These are phyloP conservation scores for Fusarium burgessii DNA, from an alignment of 2,329 filamentous ascomycete species.

Conservation along the genomic window DNA sequence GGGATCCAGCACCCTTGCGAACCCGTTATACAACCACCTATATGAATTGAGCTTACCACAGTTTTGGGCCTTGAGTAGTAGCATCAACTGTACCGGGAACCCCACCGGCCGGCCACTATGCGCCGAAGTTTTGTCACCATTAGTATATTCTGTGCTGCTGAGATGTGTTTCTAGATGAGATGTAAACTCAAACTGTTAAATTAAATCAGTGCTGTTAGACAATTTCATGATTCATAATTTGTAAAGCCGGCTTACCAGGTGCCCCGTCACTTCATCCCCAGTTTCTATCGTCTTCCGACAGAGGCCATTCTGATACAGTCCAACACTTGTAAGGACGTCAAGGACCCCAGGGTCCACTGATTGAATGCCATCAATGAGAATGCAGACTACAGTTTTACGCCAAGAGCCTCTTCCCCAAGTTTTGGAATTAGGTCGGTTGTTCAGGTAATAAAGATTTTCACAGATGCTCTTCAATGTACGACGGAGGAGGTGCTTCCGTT, in stretches of 20 bases:
- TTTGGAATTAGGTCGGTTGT: conserved; percentile 95
- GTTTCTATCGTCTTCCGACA: conserved; percentile 76
- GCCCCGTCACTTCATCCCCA: not conserved
- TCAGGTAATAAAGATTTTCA: conserved; percentile 97
- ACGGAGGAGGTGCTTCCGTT: conserved; percentile 95
- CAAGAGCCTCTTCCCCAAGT: conserved; percentile 99
- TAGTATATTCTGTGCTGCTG: not conserved
- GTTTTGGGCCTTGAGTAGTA: not conserved
- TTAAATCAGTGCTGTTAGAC: accelerated
- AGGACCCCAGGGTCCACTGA: conserved; percentile 95
- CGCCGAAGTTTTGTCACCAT: not conserved
- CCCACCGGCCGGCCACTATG: not conserved
- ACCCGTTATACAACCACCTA: not conserved
- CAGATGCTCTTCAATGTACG: conserved; percentile 95
- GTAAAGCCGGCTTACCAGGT: not conserved
- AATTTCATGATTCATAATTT: not conserved
- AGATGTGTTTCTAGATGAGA: not conserved
- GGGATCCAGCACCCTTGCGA: not conserved
- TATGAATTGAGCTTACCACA: conserved; percentile 14
- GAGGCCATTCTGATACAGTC: conserved; percentile 96
- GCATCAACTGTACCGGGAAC: not conserved
- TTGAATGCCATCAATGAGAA: conserved; percentile 97
- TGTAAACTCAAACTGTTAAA: not conserved
- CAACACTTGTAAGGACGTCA: conserved; percentile 90
- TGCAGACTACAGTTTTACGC: conserved; percentile 97